phyloP scores from a whole-genome alignment of 139 green algal species.

The Deuterostichococcus epilithicus region DNA sequence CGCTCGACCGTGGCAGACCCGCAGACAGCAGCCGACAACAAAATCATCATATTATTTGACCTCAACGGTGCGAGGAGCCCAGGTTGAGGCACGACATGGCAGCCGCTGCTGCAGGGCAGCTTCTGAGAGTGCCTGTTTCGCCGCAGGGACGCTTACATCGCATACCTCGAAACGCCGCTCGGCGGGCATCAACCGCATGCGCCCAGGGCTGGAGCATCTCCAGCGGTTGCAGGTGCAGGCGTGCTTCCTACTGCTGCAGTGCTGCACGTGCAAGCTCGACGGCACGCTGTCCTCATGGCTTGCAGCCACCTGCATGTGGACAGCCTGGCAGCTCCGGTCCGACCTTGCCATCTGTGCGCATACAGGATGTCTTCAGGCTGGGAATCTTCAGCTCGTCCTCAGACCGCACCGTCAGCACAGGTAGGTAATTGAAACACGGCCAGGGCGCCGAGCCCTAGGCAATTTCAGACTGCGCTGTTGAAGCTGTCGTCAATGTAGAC shows the following conservation, averaged over 20 bases:
- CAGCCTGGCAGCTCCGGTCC: too few relatives aligned
- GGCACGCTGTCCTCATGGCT: too few relatives aligned
- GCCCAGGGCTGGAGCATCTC: slow-evolving; percentile 45
- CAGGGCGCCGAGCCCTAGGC: too few relatives aligned
- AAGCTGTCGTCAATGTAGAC: too few relatives aligned
- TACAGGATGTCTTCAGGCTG: slow-evolving; percentile 39
- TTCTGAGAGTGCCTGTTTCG: background rate
- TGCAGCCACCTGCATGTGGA: too few relatives aligned
- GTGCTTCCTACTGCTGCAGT: background rate
- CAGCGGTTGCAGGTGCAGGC: slow-evolving; percentile 24
- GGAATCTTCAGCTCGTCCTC: slow-evolving; percentile 46
- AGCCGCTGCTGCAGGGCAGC: background rate
- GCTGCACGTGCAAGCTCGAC: too few relatives aligned
- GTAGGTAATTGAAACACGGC: background rate
- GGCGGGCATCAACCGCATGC: slow-evolving; percentile 29
- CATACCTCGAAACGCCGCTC: slow-evolving; percentile 26
- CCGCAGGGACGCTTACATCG: slow-evolving; percentile 23
- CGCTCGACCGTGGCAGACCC: background rate
- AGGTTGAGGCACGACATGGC: background rate
- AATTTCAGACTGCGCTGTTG: too few relatives aligned
- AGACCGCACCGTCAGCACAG: slow-evolving; percentile 19
- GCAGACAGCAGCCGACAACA: background rate
- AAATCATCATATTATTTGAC: slow-evolving; percentile 48
- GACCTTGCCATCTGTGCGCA: too few relatives aligned
- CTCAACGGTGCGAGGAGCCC: slow-evolving; percentile 40